Evolutionary conservation across 345 rosid species (phyloP).

Genomic region (Sisymbrium altissimum): DNA sequence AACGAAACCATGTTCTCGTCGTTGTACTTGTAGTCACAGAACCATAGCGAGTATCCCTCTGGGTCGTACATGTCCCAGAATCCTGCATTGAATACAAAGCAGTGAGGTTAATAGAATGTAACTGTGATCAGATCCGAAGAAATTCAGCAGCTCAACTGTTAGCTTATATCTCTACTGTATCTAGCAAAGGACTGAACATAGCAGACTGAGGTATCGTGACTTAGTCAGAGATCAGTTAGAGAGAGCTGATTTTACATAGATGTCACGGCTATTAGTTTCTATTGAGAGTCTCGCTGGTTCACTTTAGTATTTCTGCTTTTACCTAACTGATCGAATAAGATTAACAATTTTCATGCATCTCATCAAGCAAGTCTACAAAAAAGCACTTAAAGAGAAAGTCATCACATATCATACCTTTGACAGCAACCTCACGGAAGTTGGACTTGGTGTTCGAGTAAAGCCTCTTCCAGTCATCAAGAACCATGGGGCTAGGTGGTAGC

Average conservation of each 20-base stretch:
- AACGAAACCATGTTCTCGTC: slow-evolving; percentile 88
- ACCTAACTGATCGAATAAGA: neutral
- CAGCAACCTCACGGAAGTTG: slow-evolving; percentile 96
- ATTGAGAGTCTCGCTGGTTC: too few relatives aligned
- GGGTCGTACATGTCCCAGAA: slow-evolving; percentile 99
- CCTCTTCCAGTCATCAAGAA: slow-evolving; percentile 98
- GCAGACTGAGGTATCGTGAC: neutral
- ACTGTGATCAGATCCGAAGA: neutral
- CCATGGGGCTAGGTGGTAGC: slow-evolving; percentile 88
- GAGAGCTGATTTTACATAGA: neutral
- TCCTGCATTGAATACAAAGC: slow-evolving; percentile 41
- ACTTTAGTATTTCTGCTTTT: neutral
- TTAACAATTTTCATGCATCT: neutral
- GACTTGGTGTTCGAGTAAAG: slow-evolving; percentile 91
- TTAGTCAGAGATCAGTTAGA: neutral
- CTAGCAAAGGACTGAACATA: neutral
- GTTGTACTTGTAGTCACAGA: slow-evolving; percentile 95
- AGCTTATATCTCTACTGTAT: neutral
- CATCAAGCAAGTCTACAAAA: neutral
- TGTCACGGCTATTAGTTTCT: neutral
- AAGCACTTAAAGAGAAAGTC: neutral
- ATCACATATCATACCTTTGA: slow-evolving; percentile 57
- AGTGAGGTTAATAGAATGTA: neutral
- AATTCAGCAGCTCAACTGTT: neutral
- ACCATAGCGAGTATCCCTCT: slow-evolving; percentile 94